Evolutionary conservation across 208 protist species (phyloP).

Genomic region (Trypanosoma cruzi): DNA sequence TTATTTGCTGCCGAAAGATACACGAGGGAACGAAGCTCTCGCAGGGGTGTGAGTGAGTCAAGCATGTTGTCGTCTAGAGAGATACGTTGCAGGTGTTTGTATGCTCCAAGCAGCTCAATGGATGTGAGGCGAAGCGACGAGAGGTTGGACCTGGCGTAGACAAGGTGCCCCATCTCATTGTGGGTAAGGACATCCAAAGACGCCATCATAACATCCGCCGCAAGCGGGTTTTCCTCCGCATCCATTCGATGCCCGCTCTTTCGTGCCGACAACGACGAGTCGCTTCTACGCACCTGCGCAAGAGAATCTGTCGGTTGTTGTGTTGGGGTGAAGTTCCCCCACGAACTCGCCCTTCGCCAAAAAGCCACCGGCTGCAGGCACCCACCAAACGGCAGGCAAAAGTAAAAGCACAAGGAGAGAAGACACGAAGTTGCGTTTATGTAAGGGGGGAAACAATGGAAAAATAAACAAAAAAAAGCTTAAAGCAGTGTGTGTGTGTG

Average conservation of each 20-base stretch:
- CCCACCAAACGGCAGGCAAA: no score
- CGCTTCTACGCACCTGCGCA: neutral
- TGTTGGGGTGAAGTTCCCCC: no score
- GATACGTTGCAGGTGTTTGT: constrained; percentile 68
- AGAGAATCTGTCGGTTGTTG: neutral
- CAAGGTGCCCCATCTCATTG: constrained; percentile 60
- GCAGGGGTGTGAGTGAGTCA: constrained; percentile 55
- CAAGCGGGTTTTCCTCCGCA: constrained; percentile 19
- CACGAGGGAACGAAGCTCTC: constrained; percentile 43
- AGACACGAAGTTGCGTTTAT: no score
- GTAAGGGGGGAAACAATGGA: no score
- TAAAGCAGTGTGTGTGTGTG: neutral
- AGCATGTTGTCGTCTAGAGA: constrained; percentile 67
- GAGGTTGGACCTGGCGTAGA: constrained; percentile 55
- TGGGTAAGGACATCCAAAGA: constrained; percentile 52
- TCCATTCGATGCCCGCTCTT: neutral
- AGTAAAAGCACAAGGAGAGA: no score
- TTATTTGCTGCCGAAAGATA: constrained; percentile 73
- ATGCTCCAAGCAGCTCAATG: constrained; percentile 43
- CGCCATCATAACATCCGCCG: constrained; percentile 19
- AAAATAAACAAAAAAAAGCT: no score
- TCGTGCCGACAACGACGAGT: neutral
- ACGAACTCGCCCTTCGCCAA: no score
- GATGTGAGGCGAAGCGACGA: constrained; percentile 27
- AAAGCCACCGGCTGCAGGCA: no score